A percentile compares a stretch with the other conserved stretches of the same genome.
These are phyloP conservation scores for Elsinoe arachidis DNA, from an alignment of 2,329 filamentous ascomycete species.

Conservation along the genomic window DNA sequence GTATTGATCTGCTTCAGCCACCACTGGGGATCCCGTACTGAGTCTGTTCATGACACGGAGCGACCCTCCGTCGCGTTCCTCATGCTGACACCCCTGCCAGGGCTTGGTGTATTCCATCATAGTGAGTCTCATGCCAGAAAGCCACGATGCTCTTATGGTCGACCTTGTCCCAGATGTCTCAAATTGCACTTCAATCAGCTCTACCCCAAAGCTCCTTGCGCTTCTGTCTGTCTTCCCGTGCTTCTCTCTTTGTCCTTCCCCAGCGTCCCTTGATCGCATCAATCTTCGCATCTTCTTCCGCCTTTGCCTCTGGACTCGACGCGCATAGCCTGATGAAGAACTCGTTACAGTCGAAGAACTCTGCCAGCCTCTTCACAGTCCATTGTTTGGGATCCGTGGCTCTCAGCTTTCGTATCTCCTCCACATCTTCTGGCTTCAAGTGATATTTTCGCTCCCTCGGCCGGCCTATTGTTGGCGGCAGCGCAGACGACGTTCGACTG, in stretches of 20 bases:
- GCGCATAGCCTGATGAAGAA: slow-evolving; percentile 55
- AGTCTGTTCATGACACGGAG: too few relatives aligned
- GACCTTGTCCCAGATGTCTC: too few relatives aligned
- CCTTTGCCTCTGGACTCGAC: slow-evolving; percentile 40
- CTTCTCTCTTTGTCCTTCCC: slow-evolving; percentile 51
- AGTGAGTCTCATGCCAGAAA: neutral
- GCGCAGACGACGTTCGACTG: slow-evolving; percentile 14
- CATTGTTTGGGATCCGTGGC: slow-evolving; percentile 48
- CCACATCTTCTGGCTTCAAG: slow-evolving; percentile 47
- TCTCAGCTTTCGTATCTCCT: slow-evolving; percentile 50
- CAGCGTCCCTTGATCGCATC: slow-evolving; percentile 50
- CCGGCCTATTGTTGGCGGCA: slow-evolving; percentile 40
- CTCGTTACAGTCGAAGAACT: slow-evolving; percentile 54
- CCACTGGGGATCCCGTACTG: too few relatives aligned
- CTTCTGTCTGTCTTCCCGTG: slow-evolving; percentile 51
- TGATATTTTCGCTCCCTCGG: slow-evolving; percentile 54
- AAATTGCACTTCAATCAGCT: slow-evolving; percentile 38
- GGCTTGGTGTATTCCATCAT: neutral
- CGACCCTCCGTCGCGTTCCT: too few relatives aligned
- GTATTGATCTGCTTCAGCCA: too few relatives aligned
- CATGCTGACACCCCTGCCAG: too few relatives aligned
- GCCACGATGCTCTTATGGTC: too few relatives aligned
- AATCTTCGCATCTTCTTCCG: slow-evolving; percentile 36
- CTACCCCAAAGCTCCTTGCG: slow-evolving; percentile 54
- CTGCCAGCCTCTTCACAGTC: slow-evolving; percentile 51